Base-by-base conservation (phyloP, 106 monocot genomes). In the Dendrobium huoshanense region DNA sequence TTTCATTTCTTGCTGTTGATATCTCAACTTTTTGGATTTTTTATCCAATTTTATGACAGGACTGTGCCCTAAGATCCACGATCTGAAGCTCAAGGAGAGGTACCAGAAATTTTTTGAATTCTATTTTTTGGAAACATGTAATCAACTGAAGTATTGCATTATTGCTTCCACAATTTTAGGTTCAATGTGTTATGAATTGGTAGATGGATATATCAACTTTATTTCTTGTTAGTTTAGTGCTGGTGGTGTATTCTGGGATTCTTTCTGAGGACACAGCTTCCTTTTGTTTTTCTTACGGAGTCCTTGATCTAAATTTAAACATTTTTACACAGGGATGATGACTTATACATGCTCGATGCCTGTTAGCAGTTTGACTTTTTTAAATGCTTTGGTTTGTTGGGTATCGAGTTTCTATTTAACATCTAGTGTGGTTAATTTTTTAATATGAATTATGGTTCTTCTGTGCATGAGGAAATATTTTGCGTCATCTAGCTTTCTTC, bases 1-100 rank as follows among this genome's bases (percentile, higher is more conserved):
- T 3, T 79, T 79, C 33, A 18, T 67, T 70, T 67, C 67, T 41
- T 48, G 7, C 31, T 22, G 8, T 13, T 77, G 29, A 54, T 31
- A 29, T 77, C 48, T n/a, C 22, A 7, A 22, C 55, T 77, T 76
- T n/a, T 68, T 82, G 25, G 10, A 16, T 54, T 40, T 24, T 45
- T 81, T 37, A 13, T 37, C 70, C 2, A 37, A 18, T 64, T 7
- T 16, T 76, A 44, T 77, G 65, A 3, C 77, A 82, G 82, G 82
- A 49, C 65, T 47, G 24, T 82, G 82, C 82, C 82, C 82, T 49
- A 82, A 47, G 48, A 82, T 82, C 49, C 82, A 82, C 58, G 82
- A 82, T 82, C 77, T 77, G 48, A 82, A 82, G 77, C 82, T 82
- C 48, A 82, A 82, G 67, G 82, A 82, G 77, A 82, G 82, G 82